Base-by-base conservation (phyloP, 257 asterid species). In the Penstemon barbatus region DNA sequence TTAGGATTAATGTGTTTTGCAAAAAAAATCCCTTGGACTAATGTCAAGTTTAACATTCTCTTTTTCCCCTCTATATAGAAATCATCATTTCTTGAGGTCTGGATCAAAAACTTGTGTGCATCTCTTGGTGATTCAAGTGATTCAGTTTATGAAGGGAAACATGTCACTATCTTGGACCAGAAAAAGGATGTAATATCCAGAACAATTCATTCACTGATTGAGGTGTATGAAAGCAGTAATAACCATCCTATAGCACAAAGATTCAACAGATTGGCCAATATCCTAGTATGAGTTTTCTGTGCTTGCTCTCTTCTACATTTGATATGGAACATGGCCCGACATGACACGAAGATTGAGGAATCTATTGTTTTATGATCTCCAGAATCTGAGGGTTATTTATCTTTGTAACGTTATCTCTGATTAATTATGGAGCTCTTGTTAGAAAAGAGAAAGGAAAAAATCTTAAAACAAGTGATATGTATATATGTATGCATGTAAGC, bases 71-170 rank as follows among this genome's bases (percentile, higher is more conserved):
- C 60, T 51, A 12, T 69, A 7, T 66, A 92, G 98, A 90, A 92
- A 86, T 82, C 95, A 68, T 68, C 83, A 50, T 92, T 90, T 75
- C 84, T 92, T 8, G 95, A 88, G 75, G 84, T 68, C 77, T 92
- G 98, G 98, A 66, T 92, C 37, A 71, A 76, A 65, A 83, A 76
- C 44, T 72, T 90, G 79, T 86, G 89, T 86, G 68, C 80, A 18
- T 82, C 87, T 81, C 81, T 92, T 18, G 82, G 77, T 77, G 94
- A 78, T 63, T 69, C 80, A 51, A 78, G 74, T 61, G 57, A 69
- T 57, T 70, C 85, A 66, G 78, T 46, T 64, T 77, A 61, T 33
- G 90, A 76, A 62, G 71, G 54, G 38, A 81, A 66, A 71, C 63
- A 81, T 58, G 65, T 57, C 51, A 74, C 66, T 54, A 75, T 63